A percentile compares a stretch with the other conserved stretches of the same genome.
These are phyloP conservation scores for Phaffia australis DNA, from an alignment of 768 basidiomycete genomes.

Conservation along the genomic window DNA sequence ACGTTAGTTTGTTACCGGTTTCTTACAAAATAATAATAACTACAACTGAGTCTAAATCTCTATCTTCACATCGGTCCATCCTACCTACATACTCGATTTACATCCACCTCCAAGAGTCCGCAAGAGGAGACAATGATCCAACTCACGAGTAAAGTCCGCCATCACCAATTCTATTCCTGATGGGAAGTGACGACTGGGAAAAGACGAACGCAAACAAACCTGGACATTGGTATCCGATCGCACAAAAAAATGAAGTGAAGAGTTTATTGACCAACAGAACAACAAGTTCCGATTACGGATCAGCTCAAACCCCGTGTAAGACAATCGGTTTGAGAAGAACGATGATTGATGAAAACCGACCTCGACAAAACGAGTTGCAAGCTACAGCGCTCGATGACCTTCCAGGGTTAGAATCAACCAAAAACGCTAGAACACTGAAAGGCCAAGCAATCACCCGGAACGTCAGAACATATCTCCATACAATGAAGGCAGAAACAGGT, in stretches of 20 bases:
- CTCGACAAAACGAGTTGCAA: constrained; percentile 64
- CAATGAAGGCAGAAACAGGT: background rate
- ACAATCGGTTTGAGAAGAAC: constrained; percentile 63
- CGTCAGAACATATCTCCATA: background rate
- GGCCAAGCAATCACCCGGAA: constrained; percentile 42
- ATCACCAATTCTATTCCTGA: constrained; percentile 58
- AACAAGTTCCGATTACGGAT: constrained; percentile 4
- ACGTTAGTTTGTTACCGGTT: too few species aligned
- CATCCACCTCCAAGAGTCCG: constrained; percentile 21
- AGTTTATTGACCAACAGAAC: too few species aligned
- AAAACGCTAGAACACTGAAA: constrained; percentile 62
- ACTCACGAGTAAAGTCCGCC: constrained; percentile 68
- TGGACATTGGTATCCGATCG: background rate
- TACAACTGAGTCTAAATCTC: background rate
- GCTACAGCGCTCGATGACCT: constrained; percentile 63
- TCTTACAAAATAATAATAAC: background rate
- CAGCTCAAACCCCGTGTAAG: constrained; percentile 39
- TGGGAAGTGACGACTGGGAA: constrained; percentile 5
- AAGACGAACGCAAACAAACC: background rate
- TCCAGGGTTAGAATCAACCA: constrained; percentile 77
- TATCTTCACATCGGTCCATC: too few species aligned
- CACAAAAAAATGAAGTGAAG: background rate
- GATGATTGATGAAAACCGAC: constrained; percentile 37
- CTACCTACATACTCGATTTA: constrained; percentile 49
- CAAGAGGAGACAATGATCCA: constrained; percentile 43